Evolutionary conservation across 2,329 filamentous ascomycete genomes (phyloP), one percentile per base, ranked within the genome.

Genomic region (Aspergillus oerlinghausenensis): DNA sequence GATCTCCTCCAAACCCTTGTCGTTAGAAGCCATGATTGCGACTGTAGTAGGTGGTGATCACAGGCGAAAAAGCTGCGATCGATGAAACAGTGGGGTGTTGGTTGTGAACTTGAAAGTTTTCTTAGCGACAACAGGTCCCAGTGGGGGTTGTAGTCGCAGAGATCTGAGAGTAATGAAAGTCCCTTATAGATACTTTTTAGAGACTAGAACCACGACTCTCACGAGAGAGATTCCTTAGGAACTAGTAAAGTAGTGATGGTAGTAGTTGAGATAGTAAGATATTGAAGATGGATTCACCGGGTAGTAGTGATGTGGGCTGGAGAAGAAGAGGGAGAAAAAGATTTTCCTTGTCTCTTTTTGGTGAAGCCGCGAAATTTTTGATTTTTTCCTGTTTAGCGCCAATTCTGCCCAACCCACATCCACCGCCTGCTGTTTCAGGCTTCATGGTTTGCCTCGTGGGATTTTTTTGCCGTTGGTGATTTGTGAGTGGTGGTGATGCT

Each of bases 1-100:
- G 81, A 96, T 88, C 79, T 97, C 93, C 85, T 97, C 92, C 83
- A 97, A 91, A 85, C 93, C 93, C 85, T 95, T 96, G 73, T 91
- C 89, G 78, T 88, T 87, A 61, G 79, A 75, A 91, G 92, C 93
- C 93, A 97, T 97, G 86, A 89, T 97, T 93, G 90, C 87, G 87
- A 81, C 83, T 80, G 70, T 74, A 64, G 71, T 73, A 73, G 60
- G 57, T 73, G 75, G 60, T 63, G 78, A 85, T 83, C 87, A 85
- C 89, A 90, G 88, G 87, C 88, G 78, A 81, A 80, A 80, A 87
- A 83, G 86, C 88, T 84, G 82, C 78, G 85, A 91, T 83, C 88
- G 85, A 56, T 29, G 50, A 54, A 56, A 63, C 57, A 54, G 64
- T 66, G 64, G 64, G 62, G 64, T 67, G 65, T 64, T 66, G 62